Base-by-base conservation (phyloP, 441 rosid genomes). In the Adansonia grandidieri region DNA sequence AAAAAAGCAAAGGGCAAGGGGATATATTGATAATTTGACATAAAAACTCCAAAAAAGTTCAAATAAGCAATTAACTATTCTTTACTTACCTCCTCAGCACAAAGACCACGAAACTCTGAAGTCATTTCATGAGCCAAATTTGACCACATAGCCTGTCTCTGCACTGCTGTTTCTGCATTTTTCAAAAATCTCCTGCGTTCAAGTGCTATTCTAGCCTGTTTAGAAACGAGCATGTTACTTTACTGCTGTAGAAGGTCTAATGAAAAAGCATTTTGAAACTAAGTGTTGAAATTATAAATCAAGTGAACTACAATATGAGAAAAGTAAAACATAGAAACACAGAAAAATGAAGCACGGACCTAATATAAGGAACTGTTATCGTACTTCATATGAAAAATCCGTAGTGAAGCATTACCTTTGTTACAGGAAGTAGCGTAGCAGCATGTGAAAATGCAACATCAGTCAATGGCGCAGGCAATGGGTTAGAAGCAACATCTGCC, bases 91-190 rank as follows among this genome's bases (percentile, higher is more conserved):
- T 96, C 99, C 85, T 96, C 99, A 62, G 99, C 99, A 86, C 98
- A 96, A 77, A 96, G 96, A 79, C 99, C 96, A 88, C 99, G 97
- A 83, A 96, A 96, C 81, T 96, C 99, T 74, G 98, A 98, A 77
- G 99, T 96, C 99, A 96, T 94, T 87, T 96, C 98, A 87, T 96
- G 99, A 75, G 99, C 99, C 88, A 96, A 86, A 87, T 88, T 93
- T 68, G 99, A 94, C 99, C 99, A 96, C 97, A 92, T 96, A 28
- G 97, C 98, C 80, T 94, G 99, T 80, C 97, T 93, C 57, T 94
- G 98, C 32, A 94, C 98, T 2, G 96, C 98, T 81, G 90, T 91
- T 84, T 94, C 99, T n/a, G 99, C 98, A 80, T 92, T 93, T 91
- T 92, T 90, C 19, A 96, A 93, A 82, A 96, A 96, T 71, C 88